Base-by-base conservation (phyloP, 495 filamentous ascomycete species). In the Penicillium manginii region DNA sequence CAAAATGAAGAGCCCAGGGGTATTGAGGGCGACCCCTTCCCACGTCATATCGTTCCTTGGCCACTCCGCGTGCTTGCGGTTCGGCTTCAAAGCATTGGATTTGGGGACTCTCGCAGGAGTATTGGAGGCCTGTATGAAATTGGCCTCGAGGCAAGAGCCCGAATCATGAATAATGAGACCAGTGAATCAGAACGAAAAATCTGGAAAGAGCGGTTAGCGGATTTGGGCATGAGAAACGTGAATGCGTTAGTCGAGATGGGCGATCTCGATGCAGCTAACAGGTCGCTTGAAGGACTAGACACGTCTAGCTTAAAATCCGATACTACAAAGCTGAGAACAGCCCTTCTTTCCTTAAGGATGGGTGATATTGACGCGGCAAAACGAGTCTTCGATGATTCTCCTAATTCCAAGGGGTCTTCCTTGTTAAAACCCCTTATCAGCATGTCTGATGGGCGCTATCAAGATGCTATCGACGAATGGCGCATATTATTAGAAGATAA, bases 181-280 rank as follows among this genome's bases (percentile, higher is more conserved):
- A 65, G 43, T 18, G 64, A 67, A 8, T 37, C 50, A 15, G 81
- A 82, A 32, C 73, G 75, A 12, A 68, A 76, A 50, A 60, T 88
- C 39, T 98, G 93, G 94, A 82, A 78, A 61, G 71, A 71, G 1
- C 60, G 94, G 40, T 72, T 97, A 4, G 73, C 72, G 10, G 91
- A 97, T 52, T 73, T 96, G 0, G 93, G 93, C 0, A 69, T 96
- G 10, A 72, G 88, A 48, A 90, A 91, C 10, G 93, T 87, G 0
- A 90, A 91, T 65, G 86, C 88, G 26, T 68, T 98, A 52, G 81
- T 97, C 4, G 93, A 97, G 75, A 96, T 96, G 91, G 91, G 91
- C 7, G 92, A 98, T 70, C 65, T 93, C 2, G 84, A 85, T 51
- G 88, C 86, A 8, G 94, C 93, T 2, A 82, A 71, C n/a, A 71